Evolutionary conservation across 495 filamentous ascomycete species (phyloP), one percentile per base, ranked within the genome.

Genomic region (Talaromyces trachyspermus): DNA sequence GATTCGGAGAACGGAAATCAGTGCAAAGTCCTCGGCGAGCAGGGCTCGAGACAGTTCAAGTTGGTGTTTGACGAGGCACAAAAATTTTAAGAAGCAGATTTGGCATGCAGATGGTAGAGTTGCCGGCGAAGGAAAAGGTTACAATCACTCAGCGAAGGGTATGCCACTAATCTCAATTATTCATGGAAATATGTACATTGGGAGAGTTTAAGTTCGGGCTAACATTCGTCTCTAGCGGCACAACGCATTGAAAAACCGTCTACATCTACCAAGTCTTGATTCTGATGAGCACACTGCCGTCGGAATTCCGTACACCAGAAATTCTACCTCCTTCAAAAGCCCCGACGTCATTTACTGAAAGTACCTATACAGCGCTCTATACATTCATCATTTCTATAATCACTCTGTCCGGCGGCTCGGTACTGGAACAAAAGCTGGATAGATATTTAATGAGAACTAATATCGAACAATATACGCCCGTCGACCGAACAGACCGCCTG

Each of bases 21-120:
- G 69, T 54, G 74, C 83, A 30, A 95, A 77, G 73, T 76, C 1
- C 52, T 68, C 1, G 64, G 61, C 5, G 62, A 69, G 56, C 64
- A 67, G 14, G 66, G 67, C 1, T 26, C 60, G 12, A 46, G 80
- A 2, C 72, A 79, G 46, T 90, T 89, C 57, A 86, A 81, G 56
- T 58, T 59, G 7, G 77, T 89, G 2, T 89, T 89, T 53, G 78
- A 78, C 1, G 67, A 63, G 17, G 80, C 86, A 19, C 87, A 91
- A 62, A 66, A 66, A 14, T 79, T 49, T 66, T 96, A 23, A 64
- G 71, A 19, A 64, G 57, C 2, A 70, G 74, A 6, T 95, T 95
- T 58, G 90, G 90, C 3, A 92, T 95, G 86, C 78, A 89, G 61
- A 77, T 96, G 75, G 69, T 73, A 1, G 89, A 94, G 63, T 69